Percentiles rank a stretch among this genome's conserved stretches.
Evolutionary conservation across 805 yeast species (phyloP).

Genomic region (Scheffersomyces ergatensis): DNA sequence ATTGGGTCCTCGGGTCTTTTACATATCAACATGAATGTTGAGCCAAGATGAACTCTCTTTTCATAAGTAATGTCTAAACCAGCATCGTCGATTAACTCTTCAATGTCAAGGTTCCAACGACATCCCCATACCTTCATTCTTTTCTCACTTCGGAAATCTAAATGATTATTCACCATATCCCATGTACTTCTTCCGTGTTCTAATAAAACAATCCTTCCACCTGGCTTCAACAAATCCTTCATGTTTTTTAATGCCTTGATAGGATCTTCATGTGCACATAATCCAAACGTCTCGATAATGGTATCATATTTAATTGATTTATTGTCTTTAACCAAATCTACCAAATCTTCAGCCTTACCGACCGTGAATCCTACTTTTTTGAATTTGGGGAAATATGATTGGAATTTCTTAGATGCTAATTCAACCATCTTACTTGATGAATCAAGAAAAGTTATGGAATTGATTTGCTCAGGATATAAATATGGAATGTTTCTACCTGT

Average conservation of each 20-base stretch:
- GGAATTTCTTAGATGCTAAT: slow-evolving; percentile 70
- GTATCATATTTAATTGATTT: slow-evolving; percentile 74
- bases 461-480: slow-evolving; percentile 55
- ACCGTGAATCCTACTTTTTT: slow-evolving; percentile 81
- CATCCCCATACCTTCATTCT: slow-evolving; percentile 95
- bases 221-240: slow-evolving; percentile 72
- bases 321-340: slow-evolving; percentile 46
- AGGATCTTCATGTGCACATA: slow-evolving; percentile 95
- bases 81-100: slow-evolving; percentile 77
- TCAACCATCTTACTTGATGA: slow-evolving; percentile 85
- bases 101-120: slow-evolving; percentile 94
- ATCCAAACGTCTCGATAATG: slow-evolving; percentile 88
- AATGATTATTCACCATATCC: slow-evolving; percentile 70
- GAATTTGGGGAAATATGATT: slow-evolving; percentile 62
- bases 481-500: slow-evolving; percentile 91
- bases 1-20: slow-evolving; percentile 68
- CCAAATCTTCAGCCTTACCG: slow-evolving; percentile 83
- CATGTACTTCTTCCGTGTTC: slow-evolving; percentile 92
- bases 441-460: slow-evolving; percentile 82
- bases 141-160: slow-evolving; percentile 80
- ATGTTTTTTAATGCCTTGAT: slow-evolving; percentile 76
- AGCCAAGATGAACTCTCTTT: slow-evolving; percentile 82
- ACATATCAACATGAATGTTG: slow-evolving; percentile 84
- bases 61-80: slow-evolving; percentile 82
- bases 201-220: slow-evolving; percentile 80